Percentiles rank a stretch among this genome's conserved stretches.
Evolutionary conservation across 495 filamentous ascomycete species (phyloP).

Genomic region (Cercophora scortea): DNA sequence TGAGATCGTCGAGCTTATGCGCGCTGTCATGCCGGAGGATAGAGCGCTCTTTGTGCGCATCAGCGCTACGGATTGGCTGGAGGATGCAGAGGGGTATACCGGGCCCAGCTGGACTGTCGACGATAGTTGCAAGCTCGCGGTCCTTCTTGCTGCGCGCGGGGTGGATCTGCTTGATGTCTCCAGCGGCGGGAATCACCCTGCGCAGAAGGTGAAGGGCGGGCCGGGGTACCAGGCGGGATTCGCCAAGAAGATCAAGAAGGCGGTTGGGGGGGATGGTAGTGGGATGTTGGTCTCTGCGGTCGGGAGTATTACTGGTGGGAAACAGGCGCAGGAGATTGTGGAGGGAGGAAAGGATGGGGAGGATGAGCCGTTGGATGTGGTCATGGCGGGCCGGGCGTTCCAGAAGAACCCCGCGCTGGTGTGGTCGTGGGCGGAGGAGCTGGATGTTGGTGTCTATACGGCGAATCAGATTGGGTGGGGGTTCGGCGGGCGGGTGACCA

Average conservation of each 20-base stretch:
- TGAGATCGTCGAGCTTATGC: conserved; percentile 45
- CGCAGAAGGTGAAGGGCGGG: conserved; percentile 47
- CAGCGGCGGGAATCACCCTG: conserved; percentile 49
- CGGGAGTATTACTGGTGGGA: conserved; percentile 51
- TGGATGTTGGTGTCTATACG: conserved; percentile 49
- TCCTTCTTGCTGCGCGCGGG: conserved; percentile 43
- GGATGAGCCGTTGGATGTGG: conserved; percentile 44
- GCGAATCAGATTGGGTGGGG: conserved; percentile 63
- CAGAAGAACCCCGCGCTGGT: conserved; percentile 63
- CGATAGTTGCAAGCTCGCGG: conserved; percentile 47
- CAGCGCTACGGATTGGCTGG: conserved; percentile 59
- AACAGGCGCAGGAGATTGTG: conserved; percentile 45
- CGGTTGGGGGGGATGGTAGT: conserved; percentile 42
- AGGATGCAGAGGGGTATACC: conserved; percentile 14
- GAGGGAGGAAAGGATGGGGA: conserved; percentile 27
- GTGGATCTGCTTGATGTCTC: conserved; percentile 61
- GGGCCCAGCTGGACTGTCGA: conserved; percentile 7
- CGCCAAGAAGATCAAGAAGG: conserved; percentile 49
- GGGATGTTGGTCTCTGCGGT: conserved; percentile 49
- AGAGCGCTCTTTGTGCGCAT: conserved; percentile 59
- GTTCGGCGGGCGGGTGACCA: conserved; percentile 12
- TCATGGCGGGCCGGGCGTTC: conserved; percentile 54
- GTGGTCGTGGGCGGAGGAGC: conserved; percentile 58
- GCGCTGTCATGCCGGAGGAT: conserved; percentile 39
- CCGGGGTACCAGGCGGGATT: conserved; percentile 56